A percentile compares a stretch with the other conserved stretches of the same genome.
Evolutionary conservation across 164 flowering plant genomes (phyloP).

Genomic region (Stephania japonica): DNA sequence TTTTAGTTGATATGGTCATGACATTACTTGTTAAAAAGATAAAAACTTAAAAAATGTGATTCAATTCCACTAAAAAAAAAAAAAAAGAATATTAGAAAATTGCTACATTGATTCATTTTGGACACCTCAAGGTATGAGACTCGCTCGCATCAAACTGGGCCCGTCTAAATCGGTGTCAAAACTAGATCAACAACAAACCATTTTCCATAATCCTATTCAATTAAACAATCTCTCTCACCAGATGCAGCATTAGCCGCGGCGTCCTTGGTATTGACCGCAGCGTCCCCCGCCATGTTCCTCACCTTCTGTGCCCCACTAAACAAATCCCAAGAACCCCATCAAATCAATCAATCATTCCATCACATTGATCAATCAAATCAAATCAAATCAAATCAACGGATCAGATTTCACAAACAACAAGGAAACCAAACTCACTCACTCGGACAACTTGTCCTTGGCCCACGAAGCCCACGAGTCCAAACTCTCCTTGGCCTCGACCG

Average conservation of each 20-base stretch:
- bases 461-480: conserved; percentile 26
- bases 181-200: too few relatives aligned
- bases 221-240: conserved; percentile 14
- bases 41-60: too few relatives aligned
- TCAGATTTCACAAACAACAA: too few relatives aligned
- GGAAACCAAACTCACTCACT: conserved; percentile 12
- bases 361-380: neutral
- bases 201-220: too few relatives aligned
- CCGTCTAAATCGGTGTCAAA: too few relatives aligned
- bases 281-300: conserved; percentile 24
- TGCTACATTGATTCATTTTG: too few relatives aligned
- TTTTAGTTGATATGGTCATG: too few relatives aligned
- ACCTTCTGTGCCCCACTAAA: conserved; percentile 14
- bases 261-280: conserved; percentile 32
- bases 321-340: conserved; percentile 19
- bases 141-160: too few relatives aligned
- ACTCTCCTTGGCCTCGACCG: conserved; percentile 21
- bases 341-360: neutral
- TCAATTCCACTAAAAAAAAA: too few relatives aligned
- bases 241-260: conserved; percentile 16
- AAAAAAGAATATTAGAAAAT: too few relatives aligned
- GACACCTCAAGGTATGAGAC: too few relatives aligned
- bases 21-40: too few relatives aligned
- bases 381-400: neutral
- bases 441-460: conserved; percentile 24